Evolutionary conservation across 192 early-diverging fungal genomes (phyloP), one percentile per base, ranked within the genome.

Genomic region (Umbelopsis vinacea): DNA sequence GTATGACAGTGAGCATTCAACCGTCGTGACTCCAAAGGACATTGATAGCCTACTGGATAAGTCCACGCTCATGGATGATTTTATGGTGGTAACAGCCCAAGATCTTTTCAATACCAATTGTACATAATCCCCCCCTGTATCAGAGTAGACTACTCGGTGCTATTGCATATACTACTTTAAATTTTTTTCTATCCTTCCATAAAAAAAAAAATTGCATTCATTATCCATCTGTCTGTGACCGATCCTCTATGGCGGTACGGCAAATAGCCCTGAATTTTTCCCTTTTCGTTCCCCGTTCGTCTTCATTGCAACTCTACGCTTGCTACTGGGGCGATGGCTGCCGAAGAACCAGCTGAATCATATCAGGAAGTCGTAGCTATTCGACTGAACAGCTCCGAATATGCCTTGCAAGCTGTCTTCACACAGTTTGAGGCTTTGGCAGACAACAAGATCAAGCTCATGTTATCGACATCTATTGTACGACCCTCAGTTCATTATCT

Each of bases 401-500:
- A 85, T 83, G 87, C 87, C 10, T 70, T 90, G 24, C 76, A 79
- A 43, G 80, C 85, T 63, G 73, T 90, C 23, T 83, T 86, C 68
- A 83, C 77, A 17, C 83, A 89, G 45, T 90, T 90, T 76, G 85
- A 81, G n/a, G 80, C 82, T 37, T 75, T 82, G 60, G 89, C 89
- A 0, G 85, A 89, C 55, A 71, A 74, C 3, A 90, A 89, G 67
- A 81, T 88, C 68, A 79, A 71, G 26, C 68, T 76, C 1, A 80
- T 88, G 46, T 70, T 89, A 46, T 80, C 66, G 17, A 69, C 67
- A 17, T 74, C 48, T 19, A 60, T 84, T 67, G 80, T 84, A 74
- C 52, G 76, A 29, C 69, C 50, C 54, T 2, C 5, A n/a, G n/a
- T 12, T 40, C 24, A 14, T 12, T 33, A 19, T 38, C 23, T n/a